Evolutionary conservation across 73 alveolate species (phyloP), one percentile per base, ranked within the genome.

Genomic region (Urostyla sp.): DNA sequence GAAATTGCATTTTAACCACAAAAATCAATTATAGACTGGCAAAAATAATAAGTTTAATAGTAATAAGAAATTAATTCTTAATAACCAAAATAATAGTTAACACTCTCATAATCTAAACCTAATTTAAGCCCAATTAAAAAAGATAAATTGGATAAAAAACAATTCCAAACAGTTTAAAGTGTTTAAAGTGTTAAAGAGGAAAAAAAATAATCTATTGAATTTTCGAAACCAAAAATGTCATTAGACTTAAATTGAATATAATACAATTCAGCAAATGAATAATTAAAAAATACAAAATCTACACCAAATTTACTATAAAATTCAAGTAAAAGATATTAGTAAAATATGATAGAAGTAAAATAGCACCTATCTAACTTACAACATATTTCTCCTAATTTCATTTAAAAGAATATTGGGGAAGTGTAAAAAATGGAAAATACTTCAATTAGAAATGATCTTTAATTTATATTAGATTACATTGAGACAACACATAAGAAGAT

Each of bases 401-500:
- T 59, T 11, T 8, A 59, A 21, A 59, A 31, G 21, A 59, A 59
- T 32, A 59, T 59, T 6, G 76, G 37, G 4, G 6, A 59, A 31
- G 32, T 35, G 15, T 52, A 3, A 7, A 59, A 59, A 8, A 56
- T 11, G 7, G 51, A 13, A n/a, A n/a, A n/a, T n/a, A n/a, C n/a
- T n/a, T n/a, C n/a, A n/a, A n/a, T n/a, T 56, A 49, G 24, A 16
- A 31, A 59, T 23, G 76, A 59, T 3, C 37, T 59, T 28, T 36
- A 59, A 20, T 3, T 3, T 35, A 6, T 59, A 35, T 32, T 59
- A 6, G 76, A 59, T 21, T 59, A 35, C 27, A 59, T 59, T 30
- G 76, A 59, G 27, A 59, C 57, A 59, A 59, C 76, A 30, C 32
- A 55, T 13, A 59, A 23, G 10, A 59, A 59, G 56, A 59, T 59